Evolutionary conservation across 768 basidiomycete genomes (phyloP).

Genomic region (Termitomyces sp.): DNA sequence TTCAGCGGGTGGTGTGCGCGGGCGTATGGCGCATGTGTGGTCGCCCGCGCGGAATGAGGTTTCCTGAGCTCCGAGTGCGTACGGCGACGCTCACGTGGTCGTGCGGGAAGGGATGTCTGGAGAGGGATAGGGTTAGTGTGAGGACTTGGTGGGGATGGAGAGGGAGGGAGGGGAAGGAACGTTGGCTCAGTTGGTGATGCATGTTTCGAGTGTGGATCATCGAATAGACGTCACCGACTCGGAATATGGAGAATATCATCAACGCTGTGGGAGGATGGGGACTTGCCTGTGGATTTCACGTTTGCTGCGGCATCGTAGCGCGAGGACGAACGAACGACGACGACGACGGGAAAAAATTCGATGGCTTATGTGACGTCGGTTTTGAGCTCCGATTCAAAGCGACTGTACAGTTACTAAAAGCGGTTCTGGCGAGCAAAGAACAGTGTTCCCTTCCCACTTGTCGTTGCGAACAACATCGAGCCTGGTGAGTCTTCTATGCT

Average conservation of each 20-base stretch:
- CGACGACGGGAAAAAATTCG: background rate
- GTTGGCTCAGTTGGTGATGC: slow-evolving; percentile 60
- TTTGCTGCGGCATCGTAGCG: background rate
- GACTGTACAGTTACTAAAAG: slow-evolving; percentile 35
- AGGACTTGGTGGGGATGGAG: background rate
- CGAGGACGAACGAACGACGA: background rate
- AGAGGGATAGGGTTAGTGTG: background rate
- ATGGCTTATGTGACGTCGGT: background rate
- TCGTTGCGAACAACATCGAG: background rate
- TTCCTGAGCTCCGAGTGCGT: background rate
- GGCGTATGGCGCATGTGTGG: background rate
- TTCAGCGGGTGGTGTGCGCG: background rate
- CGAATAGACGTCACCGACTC: slow-evolving; percentile 63
- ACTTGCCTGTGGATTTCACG: slow-evolving; percentile 25
- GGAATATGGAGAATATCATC: slow-evolving; percentile 69
- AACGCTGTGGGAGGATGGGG: slow-evolving; percentile 19
- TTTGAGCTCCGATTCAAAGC: slow-evolving; percentile 23
- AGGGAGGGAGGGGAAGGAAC: slow-evolving; percentile 9
- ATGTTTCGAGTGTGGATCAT: slow-evolving; percentile 78
- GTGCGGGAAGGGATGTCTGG: background rate
- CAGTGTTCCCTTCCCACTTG: too few species aligned
- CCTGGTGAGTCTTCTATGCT: slow-evolving; percentile 16
- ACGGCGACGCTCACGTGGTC: background rate
- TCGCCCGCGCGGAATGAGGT: background rate
- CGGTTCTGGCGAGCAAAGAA: too few species aligned